These are phyloP conservation scores for Flagelloscypha sp. DNA, from an alignment of 768 basidiomycete genomes.

Conservation along the genomic window DNA sequence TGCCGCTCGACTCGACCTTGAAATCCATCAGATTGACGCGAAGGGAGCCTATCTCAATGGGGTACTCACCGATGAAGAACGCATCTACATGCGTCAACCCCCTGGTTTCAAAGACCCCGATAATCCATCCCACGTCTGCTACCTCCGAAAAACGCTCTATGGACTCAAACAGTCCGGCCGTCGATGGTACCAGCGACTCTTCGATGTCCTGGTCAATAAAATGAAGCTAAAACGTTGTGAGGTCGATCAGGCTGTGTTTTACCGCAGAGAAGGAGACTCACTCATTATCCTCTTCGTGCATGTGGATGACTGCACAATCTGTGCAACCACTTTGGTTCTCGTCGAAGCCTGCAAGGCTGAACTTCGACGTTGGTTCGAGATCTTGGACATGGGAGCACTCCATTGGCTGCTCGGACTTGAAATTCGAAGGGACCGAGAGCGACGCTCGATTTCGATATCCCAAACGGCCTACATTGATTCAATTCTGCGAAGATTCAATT, in stretches of 20 bases:
- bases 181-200: slow-evolving; percentile 17
- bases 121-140: slow-evolving; percentile 10
- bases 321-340: slow-evolving; percentile 7
- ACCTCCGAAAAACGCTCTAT: slow-evolving; percentile 20
- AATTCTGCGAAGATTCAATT: slow-evolving; percentile 16
- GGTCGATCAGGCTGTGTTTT: slow-evolving; percentile 20
- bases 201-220: slow-evolving; percentile 7
- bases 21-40: slow-evolving; percentile 32
- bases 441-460: slow-evolving; percentile 18
- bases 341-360: slow-evolving; percentile 17
- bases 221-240: slow-evolving; percentile 14
- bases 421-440: slow-evolving; percentile 12
- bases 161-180: slow-evolving; percentile 21
- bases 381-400: slow-evolving; percentile 18
- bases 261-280: slow-evolving; percentile 5
- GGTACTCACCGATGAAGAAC: slow-evolving; percentile 13
- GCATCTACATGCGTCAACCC: slow-evolving; percentile 37
- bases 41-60: slow-evolving; percentile 24
- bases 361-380: slow-evolving; percentile 14
- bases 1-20: slow-evolving; percentile 21
- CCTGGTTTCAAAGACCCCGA: slow-evolving; percentile 16
- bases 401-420: slow-evolving; percentile 24
- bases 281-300: slow-evolving; percentile 18
- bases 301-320: slow-evolving; percentile 25
- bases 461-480: slow-evolving; percentile 26